These are phyloP conservation scores for Vitis amurensis DNA, from an alignment of 164 flowering plant genomes.

Conservation along the genomic window DNA sequence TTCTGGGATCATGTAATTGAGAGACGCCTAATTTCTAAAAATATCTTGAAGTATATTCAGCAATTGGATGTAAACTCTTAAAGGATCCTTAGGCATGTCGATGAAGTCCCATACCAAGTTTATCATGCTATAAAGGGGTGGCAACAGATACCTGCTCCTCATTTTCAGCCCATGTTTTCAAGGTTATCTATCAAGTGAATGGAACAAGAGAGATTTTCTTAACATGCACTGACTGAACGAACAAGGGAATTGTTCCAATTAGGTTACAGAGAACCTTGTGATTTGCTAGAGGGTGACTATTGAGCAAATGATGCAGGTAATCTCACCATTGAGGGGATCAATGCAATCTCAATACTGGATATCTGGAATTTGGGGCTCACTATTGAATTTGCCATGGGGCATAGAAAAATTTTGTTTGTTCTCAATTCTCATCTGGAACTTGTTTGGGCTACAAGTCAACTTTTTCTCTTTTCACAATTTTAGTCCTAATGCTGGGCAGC, in stretches of 20 bases:
- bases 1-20: slow-evolving; percentile 58
- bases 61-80: slow-evolving; percentile 10
- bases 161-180: background rate
- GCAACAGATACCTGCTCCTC: background rate
- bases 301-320: no score
- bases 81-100: background rate
- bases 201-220: background rate
- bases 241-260: background rate
- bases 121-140: background rate
- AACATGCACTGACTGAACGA: background rate
- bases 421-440: no score
- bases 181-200: background rate
- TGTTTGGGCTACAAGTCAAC: no score
- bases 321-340: no score
- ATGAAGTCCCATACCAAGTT: background rate
- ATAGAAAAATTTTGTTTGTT: no score
- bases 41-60: slow-evolving; percentile 32
- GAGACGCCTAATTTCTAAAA: slow-evolving; percentile 57
- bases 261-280: background rate
- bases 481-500: no score
- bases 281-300: no score
- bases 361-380: no score
- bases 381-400: no score
- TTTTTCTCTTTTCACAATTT: no score
- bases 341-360: no score